Conservation (phyloP, 1,284 basidiomycete genomes). For the Mycena sp. region DNA sequence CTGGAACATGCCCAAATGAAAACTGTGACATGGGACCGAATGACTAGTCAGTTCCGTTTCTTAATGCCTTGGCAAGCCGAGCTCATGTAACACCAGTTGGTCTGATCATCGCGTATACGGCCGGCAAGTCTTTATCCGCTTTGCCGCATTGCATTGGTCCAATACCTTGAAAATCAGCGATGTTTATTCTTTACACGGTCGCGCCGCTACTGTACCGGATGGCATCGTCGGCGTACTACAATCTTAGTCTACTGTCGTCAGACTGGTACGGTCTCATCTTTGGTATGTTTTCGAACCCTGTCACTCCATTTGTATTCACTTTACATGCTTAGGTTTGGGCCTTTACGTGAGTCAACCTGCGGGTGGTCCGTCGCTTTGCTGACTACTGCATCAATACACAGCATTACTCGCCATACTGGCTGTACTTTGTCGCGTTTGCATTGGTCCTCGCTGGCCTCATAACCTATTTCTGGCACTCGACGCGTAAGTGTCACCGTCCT, state of each 20-base stretch:
- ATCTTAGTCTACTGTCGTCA: conserved; percentile 82
- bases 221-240: conserved; percentile 86
- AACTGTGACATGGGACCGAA: conserved; percentile 74
- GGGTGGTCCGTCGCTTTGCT: background rate
- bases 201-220: conserved; percentile 87
- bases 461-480: conserved; percentile 84
- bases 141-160: background rate
- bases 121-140: conserved; percentile 46
- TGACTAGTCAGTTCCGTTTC: conserved; percentile 58
- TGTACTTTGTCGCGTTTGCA: conserved; percentile 81
- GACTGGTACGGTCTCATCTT: conserved; percentile 89
- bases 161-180: conserved; percentile 53
- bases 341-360: conserved; percentile 60
- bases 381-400: conserved; percentile 40
- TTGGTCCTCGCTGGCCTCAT: conserved; percentile 78
- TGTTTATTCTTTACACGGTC: conserved; percentile 86
- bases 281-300: conserved; percentile 55
- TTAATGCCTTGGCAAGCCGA: background rate
- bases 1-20: conserved; percentile 78
- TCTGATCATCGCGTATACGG: conserved; percentile 78
- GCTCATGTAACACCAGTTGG: conserved; percentile 58
- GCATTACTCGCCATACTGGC: conserved; percentile 85
- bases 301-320: conserved; percentile 1
- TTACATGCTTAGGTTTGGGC: conserved; percentile 60
- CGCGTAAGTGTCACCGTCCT: conserved; percentile 62